Base-by-base conservation (phyloP, 805 yeast species). In the Lipomyces yamanashiensis region DNA sequence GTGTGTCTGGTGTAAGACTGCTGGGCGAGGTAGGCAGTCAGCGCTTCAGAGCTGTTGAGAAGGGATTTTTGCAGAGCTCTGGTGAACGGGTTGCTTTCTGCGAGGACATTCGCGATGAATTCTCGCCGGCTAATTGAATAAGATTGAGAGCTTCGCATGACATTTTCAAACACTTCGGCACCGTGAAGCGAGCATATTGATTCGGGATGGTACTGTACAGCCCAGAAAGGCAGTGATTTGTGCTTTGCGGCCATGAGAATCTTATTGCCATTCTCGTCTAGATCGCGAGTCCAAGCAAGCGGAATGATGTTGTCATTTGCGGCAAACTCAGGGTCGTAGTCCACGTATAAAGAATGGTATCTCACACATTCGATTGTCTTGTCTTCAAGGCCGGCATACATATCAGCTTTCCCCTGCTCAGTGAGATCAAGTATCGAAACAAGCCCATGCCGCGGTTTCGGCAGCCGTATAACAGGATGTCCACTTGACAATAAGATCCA, bases 191-290 rank as follows among this genome's bases (percentile, higher is more conserved):
- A 91, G 70, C 97, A 90, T 45, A 93, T 85, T 0, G 97, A 91
- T 72, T 95, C 99, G 0, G 99, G 99, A 72, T 95, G 99, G 72
- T 92, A 96, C 72, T 95, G 99, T 1, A 95, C 98, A 0, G 97
- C 99, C 74, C 80, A 93, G 78, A 88, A 89, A 0, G 98, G 98
- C 21, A 77, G 75, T 0, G 43, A 19, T 0, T 54, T 68, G 71
- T 90, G 92, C 71, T 78, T 82, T 0, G 83, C 95, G 0, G 96
- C 97, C 99, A 95, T 95, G 15, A 63, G 39, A 33, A 67, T 58
- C 21, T 50, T 40, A 5, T 88, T 76, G 45, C 72, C 71, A 1
- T 62, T 63, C 15, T 71, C 72, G 3, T 79, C 79, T 41, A 71
- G 76, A 10, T 78, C 79, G 57, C 80, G 83, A 44, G 92, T 84